Base-by-base conservation (phyloP, 192 early-diverging fungal species). In the Chytriomyces sp. region DNA sequence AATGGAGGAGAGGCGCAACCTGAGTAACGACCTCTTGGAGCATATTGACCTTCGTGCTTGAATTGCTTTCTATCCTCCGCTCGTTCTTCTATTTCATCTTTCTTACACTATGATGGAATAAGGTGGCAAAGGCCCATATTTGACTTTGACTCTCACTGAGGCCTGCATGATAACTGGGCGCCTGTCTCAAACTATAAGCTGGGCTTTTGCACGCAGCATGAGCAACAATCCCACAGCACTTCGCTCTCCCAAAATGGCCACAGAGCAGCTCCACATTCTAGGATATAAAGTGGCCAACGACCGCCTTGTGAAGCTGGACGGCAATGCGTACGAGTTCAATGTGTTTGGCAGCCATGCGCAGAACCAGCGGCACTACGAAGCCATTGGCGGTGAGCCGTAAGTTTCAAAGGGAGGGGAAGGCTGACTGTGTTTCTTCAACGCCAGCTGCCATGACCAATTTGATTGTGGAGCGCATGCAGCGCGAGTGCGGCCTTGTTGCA, bases 231-330 rank as follows among this genome's bases (percentile, higher is more conserved):
- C n/a, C n/a, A n/a, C n/a, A n/a, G n/a, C n/a, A n/a, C n/a, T n/a
- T n/a, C n/a, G n/a, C n/a, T n/a, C n/a, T n/a, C n/a, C n/a, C 44
- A 49, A 49, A 49, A 49, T 49, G 44, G 22, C 56, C 0, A 26
- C 56, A 28, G 30, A 66, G 26, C 22, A 17, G 8, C 49, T 66
- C n/a, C n/a, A 14, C 10, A 7, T 10, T 3, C 53, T 69, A 26
- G 66, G 66, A 30, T 69, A 69, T 54, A 53, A 58, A 10, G 28
- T 69, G 32, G 66, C n/a, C 30, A n/a, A 56, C 59, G 56, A 72
- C 6, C 31, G 38, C n/a, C 70, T 72, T 30, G 58, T 72, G 38
- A 39, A 61, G 38, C 58, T 72, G 7, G 40, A 61, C 14, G 70
- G 70, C 26, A 37, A 8, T 19, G 58, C 70, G 36, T 72, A 44